Evolutionary conservation across 2,329 filamentous ascomycete species (phyloP).

Genomic region (Rhexocercosporidium sp.): DNA sequence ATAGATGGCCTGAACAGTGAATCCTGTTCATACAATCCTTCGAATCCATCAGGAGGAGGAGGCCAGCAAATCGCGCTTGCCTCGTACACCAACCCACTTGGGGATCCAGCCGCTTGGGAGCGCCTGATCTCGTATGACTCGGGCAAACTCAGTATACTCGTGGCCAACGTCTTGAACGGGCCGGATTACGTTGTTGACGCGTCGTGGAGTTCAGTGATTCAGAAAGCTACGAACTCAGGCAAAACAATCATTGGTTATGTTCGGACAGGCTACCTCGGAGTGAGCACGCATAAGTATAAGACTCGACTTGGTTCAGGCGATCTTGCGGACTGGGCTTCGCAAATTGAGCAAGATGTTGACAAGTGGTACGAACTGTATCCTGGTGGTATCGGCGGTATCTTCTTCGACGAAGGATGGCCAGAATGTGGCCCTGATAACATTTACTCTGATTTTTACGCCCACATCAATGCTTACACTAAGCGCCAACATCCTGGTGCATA

Average conservation of each 20-base stretch:
- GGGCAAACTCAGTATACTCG: slow-evolving; percentile 12
- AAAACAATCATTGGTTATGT: slow-evolving; percentile 26
- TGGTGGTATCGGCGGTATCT: slow-evolving; percentile 41
- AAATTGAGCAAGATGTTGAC: slow-evolving; percentile 39
- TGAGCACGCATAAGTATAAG: not conserved
- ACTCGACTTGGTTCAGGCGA: not conserved
- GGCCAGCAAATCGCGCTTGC: slow-evolving; percentile 24
- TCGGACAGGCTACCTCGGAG: slow-evolving; percentile 22
- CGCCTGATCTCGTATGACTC: slow-evolving; percentile 14
- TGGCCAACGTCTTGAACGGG: slow-evolving; percentile 25
- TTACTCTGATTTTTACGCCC: slow-evolving; percentile 39
- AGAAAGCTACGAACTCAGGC: slow-evolving; percentile 4
- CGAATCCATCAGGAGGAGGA: too few species aligned
- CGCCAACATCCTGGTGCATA: slow-evolving; percentile 34
- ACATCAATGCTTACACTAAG: slow-evolving; percentile 38
- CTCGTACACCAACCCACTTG: slow-evolving; percentile 22
- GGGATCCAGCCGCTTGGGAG: slow-evolving; percentile 20
- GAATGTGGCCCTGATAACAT: slow-evolving; percentile 39
- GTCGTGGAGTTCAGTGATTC: slow-evolving; percentile 18
- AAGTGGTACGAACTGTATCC: slow-evolving; percentile 30
- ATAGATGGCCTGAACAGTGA: not conserved
- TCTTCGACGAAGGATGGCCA: slow-evolving; percentile 43
- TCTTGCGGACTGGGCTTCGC: slow-evolving; percentile 34
- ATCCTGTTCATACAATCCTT: not conserved
- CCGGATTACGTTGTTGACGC: slow-evolving; percentile 20